Base-by-base conservation (phyloP, 345 rosid genomes). In the Brassica napus region DNA sequence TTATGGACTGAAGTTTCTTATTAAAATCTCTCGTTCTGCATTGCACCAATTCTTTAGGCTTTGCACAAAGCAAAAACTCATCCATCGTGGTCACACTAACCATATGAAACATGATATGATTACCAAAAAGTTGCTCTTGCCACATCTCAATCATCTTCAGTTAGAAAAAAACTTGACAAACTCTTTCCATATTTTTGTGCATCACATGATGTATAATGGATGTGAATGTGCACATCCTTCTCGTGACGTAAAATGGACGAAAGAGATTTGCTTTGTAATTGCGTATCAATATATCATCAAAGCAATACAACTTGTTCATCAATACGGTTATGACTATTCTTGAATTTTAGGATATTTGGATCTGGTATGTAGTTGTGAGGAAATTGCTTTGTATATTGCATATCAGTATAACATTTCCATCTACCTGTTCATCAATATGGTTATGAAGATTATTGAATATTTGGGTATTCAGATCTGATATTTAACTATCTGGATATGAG, bases 91-190 rank as follows among this genome's bases (percentile, higher is more conserved):
- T 71, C 42, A 47, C 39, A 54, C 6, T 31, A 54, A 77, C 71
- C 76, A 77, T 71, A 77, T 77, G 65, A 71, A 66, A 67, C 31
- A 35, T 65, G 49, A 65, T 34, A 26, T 28, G 59, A 15, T 57
- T 37, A 49, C n/a, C 18, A 37, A 8, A 24, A 64, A 23, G 76
- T 70, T 31, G 58, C 15, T 15, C 15, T 64, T 54, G 59, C 57
- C 66, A 77, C 71, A 77, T 71, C 80, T 69, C 75, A 69, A 69
- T 69, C 80, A 70, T 70, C 81, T 78, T 31, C 47, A 71, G 21
- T 64, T 55, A 64, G 60, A 30, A 70, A 64, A 54, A 24, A 71
- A 31, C 65, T 64, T 54, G 18, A 47, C 54, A 1, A 63, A 71
- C 77, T 78, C 18, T 63, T 54, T 63, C 57, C 23, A 57, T 49